Conservation (phyloP, 768 basidiomycete genomes). For the Tricholoma terreum region DNA sequence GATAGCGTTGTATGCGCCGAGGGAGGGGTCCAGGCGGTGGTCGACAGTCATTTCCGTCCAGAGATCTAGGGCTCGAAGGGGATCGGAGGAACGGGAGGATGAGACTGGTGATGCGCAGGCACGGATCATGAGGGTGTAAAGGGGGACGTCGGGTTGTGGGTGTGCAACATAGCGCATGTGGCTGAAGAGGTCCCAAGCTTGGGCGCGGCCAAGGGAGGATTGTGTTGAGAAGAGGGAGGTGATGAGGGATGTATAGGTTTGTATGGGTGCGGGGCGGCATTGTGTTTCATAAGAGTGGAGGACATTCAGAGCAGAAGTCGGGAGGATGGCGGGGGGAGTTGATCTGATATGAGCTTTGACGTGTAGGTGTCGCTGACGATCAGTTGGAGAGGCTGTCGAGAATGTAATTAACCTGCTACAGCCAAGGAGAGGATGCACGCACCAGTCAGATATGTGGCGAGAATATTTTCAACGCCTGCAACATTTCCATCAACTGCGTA, state of each 20-base stretch:
- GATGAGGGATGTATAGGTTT: constrained; percentile 72
- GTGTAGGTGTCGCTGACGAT: constrained; percentile 66
- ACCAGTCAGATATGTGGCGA: constrained; percentile 45
- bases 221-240: constrained; percentile 49
- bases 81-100: constrained; percentile 56
- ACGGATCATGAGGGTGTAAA: constrained; percentile 86
- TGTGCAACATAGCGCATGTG: constrained; percentile 98
- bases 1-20: constrained; percentile 73
- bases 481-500: constrained; percentile 48
- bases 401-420: neutral
- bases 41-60: constrained; percentile 91
- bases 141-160: constrained; percentile 62
- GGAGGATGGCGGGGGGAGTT: constrained; percentile 45
- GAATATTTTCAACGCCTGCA: constrained; percentile 41
- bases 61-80: constrained; percentile 89
- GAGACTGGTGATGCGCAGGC: constrained; percentile 66
- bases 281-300: constrained; percentile 72
- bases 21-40: constrained; percentile 56
- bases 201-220: constrained; percentile 55
- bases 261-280: constrained; percentile 62
- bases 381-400: constrained; percentile 40
- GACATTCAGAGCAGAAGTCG: constrained; percentile 58
- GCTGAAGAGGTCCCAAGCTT: constrained; percentile 91
- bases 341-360: constrained; percentile 63
- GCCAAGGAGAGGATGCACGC: constrained; percentile 7